Conservation (phyloP, 768 basidiomycete species). For the Suillus occidentalis region DNA sequence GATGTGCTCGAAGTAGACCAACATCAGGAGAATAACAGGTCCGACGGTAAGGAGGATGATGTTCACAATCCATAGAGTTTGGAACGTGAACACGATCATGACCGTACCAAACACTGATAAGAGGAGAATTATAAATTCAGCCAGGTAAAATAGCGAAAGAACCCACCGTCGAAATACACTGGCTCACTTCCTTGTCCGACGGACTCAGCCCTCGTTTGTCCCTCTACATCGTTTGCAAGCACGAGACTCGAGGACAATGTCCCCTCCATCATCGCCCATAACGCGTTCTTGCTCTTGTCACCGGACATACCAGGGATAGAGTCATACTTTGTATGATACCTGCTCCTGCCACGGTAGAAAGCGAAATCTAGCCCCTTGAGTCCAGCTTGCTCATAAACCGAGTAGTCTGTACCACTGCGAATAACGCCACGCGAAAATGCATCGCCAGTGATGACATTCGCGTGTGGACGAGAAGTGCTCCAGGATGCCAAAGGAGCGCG, state of each 20-base stretch:
- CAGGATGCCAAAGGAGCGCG: constrained; percentile 57
- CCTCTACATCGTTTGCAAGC: constrained; percentile 44
- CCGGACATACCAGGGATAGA: constrained; percentile 59
- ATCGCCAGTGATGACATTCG: constrained; percentile 68
- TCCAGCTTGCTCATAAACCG: constrained; percentile 56
- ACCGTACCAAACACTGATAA: constrained; percentile 55
- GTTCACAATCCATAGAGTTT: constrained; percentile 53
- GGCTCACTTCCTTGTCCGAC: constrained; percentile 27
- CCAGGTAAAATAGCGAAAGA: neutral
- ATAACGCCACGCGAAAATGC: constrained; percentile 65
- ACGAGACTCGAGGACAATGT: constrained; percentile 53
- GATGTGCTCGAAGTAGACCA: constrained; percentile 39
- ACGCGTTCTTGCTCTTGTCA: constrained; percentile 40
- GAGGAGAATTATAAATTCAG: neutral
- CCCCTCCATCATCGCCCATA: constrained; percentile 83
- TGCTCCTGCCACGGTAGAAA: constrained; percentile 72
- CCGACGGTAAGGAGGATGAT: constrained; percentile 56
- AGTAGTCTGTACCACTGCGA: constrained; percentile 72
- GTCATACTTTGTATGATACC: constrained; percentile 78
- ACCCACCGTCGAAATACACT: constrained; percentile 77
- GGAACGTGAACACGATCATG: constrained; percentile 56
- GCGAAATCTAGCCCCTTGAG: constrained; percentile 78
- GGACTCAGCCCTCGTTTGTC: constrained; percentile 18
- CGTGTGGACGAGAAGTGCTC: constrained; percentile 53
- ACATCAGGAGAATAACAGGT: constrained; percentile 50